These are phyloP conservation scores for Paramecium pentaurelia DNA, from an alignment of 73 alveolate genomes.

Conservation along the genomic window DNA sequence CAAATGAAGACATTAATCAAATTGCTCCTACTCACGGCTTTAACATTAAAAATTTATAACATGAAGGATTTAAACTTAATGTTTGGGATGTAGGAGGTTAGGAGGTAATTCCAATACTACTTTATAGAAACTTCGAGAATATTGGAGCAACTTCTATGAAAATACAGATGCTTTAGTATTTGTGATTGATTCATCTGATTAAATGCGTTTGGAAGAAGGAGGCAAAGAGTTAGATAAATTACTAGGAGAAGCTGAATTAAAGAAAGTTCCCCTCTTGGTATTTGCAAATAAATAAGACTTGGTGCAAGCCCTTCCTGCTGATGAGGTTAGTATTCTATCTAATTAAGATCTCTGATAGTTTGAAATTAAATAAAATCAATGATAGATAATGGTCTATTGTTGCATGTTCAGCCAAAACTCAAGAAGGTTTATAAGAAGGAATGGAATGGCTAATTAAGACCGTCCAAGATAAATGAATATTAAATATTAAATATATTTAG, in stretches of 20 bases:
- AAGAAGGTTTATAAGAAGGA: slow-evolving; percentile 94
- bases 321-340: slow-evolving; percentile 69
- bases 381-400: slow-evolving; percentile 99
- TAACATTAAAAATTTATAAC: slow-evolving; percentile 90
- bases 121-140: slow-evolving; percentile 77
- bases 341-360: slow-evolving; percentile 78
- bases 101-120: slow-evolving; percentile 68
- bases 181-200: slow-evolving; percentile 97
- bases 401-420: slow-evolving; percentile 95
- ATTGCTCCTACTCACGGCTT: slow-evolving; percentile 99
- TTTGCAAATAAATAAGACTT: slow-evolving; percentile 82
- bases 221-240: slow-evolving; percentile 67
- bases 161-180: slow-evolving; percentile 94
- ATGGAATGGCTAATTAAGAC: slow-evolving; percentile 94
- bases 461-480: slow-evolving; percentile 54
- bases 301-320: slow-evolving; percentile 95
- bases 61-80: slow-evolving; percentile 98
- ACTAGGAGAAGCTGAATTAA: slow-evolving; percentile 74
- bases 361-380: slow-evolving; percentile 80
- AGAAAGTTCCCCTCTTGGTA: slow-evolving; percentile 84
- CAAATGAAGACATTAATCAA: slow-evolving; percentile 93
- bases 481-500: slow-evolving; percentile 48
- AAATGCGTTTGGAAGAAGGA: slow-evolving; percentile 91
- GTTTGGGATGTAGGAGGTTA: slow-evolving; percentile 99
- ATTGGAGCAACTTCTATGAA: slow-evolving; percentile 98